Evolutionary conservation across 306 rosid genomes (phyloP).

Genomic region (Dalbergia cultrata): DNA sequence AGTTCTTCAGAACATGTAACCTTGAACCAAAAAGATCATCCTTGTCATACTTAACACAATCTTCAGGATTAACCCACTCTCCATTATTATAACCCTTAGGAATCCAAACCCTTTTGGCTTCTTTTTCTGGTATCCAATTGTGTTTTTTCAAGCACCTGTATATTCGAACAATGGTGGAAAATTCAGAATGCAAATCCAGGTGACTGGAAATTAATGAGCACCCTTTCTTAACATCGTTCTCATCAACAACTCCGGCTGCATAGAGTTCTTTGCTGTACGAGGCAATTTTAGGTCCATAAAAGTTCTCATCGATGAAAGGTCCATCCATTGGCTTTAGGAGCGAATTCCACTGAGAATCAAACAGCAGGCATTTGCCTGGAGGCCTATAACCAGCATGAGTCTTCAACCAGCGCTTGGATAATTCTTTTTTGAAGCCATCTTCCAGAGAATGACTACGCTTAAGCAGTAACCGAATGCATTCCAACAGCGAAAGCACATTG

Average conservation of each 20-base stretch:
- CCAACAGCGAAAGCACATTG: constrained; percentile 56
- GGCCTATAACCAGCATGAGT: constrained; percentile 57
- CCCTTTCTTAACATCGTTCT: constrained; percentile 49
- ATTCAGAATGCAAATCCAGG: constrained; percentile 46
- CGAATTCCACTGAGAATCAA: constrained; percentile 45
- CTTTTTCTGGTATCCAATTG: constrained; percentile 55
- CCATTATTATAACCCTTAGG: constrained; percentile 52
- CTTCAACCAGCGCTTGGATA: constrained; percentile 64
- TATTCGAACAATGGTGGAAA: constrained; percentile 46
- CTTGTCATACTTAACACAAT: constrained; percentile 62
- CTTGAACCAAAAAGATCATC: constrained; percentile 59
- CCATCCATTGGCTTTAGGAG: constrained; percentile 59
- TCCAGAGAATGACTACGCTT: constrained; percentile 29
- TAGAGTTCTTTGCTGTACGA: constrained; percentile 54
- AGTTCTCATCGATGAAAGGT: constrained; percentile 62
- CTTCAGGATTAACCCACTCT: constrained; percentile 52
- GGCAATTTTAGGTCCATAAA: constrained; percentile 55
- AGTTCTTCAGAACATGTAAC: constrained; percentile 51
- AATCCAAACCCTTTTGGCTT: constrained; percentile 58
- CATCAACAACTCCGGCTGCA: constrained; percentile 54
- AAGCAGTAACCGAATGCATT: constrained; percentile 51
- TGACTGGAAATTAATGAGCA: constrained; percentile 53
- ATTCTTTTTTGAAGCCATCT: constrained; percentile 34
- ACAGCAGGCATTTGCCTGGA: constrained; percentile 60
- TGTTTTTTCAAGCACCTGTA: constrained; percentile 54